phyloP scores from a whole-genome alignment of 495 filamentous ascomycete genomes.

The Penicillium verhagenii region DNA sequence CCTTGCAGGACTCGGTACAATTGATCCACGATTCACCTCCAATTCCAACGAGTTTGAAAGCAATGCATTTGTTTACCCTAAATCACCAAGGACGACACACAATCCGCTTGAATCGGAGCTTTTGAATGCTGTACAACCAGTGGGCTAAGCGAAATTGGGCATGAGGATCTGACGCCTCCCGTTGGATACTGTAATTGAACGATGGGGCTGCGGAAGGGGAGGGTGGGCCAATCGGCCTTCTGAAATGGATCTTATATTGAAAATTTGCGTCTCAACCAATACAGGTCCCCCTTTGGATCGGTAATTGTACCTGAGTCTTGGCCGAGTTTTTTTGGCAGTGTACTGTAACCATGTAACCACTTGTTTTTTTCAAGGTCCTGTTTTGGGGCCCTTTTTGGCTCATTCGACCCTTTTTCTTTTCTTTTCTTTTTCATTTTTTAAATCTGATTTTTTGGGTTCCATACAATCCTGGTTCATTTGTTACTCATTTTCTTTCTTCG shows the following conservation, averaged over 20 bases:
- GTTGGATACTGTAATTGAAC: constrained; percentile 27
- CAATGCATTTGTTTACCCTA: background rate
- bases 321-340: background rate
- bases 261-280: constrained; percentile 16
- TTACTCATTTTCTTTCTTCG: background rate
- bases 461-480: too few relatives aligned
- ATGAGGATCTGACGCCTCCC: constrained; percentile 25
- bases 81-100: background rate
- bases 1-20: too few relatives aligned
- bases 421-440: background rate
- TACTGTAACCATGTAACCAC: background rate
- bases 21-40: too few relatives aligned
- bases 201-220: constrained; percentile 15
- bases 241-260: constrained; percentile 24
- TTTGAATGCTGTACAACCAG: constrained; percentile 21
- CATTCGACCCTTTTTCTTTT: background rate
- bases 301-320: background rate
- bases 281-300: background rate
- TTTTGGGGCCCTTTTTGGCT: background rate
- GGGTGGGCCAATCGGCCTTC: constrained; percentile 15
- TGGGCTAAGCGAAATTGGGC: constrained; percentile 40
- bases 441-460: background rate
- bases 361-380: too few relatives aligned
- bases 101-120: constrained; percentile 5
- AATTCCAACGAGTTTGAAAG: background rate